Conservation (phyloP, 768 basidiomycete genomes). For the Cystobasidiopsis lactophilus region DNA sequence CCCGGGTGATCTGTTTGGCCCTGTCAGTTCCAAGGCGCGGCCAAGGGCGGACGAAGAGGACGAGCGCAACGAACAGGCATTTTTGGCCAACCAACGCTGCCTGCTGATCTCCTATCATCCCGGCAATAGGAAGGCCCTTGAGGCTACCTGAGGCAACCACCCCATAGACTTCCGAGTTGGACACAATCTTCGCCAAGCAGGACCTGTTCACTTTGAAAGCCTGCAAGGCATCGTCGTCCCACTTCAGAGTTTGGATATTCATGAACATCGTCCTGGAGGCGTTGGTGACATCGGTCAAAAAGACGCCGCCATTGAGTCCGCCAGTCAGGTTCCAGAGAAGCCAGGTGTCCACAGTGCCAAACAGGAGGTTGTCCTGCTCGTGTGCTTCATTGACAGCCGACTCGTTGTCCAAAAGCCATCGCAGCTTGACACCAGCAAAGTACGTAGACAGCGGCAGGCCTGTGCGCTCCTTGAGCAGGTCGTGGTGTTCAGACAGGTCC, state of each 20-base stretch:
- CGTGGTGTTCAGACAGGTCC: constrained; percentile 46
- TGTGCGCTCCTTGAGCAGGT: constrained; percentile 35
- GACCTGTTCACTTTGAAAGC: constrained; percentile 61
- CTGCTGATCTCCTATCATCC: constrained; percentile 95
- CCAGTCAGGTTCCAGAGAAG: constrained; percentile 53
- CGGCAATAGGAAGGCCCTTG: constrained; percentile 58
- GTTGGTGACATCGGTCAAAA: constrained; percentile 83
- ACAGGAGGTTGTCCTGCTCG: constrained; percentile 53
- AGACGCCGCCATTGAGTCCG: constrained; percentile 42
- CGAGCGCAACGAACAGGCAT: constrained; percentile 35
- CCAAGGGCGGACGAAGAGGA: neutral
- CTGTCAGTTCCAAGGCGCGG: constrained; percentile 11
- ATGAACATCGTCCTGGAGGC: constrained; percentile 87
- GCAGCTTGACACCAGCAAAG: constrained; percentile 45
- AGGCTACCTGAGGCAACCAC: constrained; percentile 31
- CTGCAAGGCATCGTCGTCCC: constrained; percentile 58
- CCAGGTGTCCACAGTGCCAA: constrained; percentile 97
- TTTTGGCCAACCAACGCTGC: constrained; percentile 92
- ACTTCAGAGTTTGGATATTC: constrained; percentile 55
- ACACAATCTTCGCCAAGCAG: constrained; percentile 68
- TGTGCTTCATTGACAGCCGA: constrained; percentile 54
- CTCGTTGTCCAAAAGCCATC: constrained; percentile 82
- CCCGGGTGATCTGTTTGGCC: constrained; percentile 26
- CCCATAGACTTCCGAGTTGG: constrained; percentile 82
- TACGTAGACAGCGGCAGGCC: constrained; percentile 38